Base-by-base conservation (phyloP, 306 rosid genomes). In the Trichosanthes truncata region DNA sequence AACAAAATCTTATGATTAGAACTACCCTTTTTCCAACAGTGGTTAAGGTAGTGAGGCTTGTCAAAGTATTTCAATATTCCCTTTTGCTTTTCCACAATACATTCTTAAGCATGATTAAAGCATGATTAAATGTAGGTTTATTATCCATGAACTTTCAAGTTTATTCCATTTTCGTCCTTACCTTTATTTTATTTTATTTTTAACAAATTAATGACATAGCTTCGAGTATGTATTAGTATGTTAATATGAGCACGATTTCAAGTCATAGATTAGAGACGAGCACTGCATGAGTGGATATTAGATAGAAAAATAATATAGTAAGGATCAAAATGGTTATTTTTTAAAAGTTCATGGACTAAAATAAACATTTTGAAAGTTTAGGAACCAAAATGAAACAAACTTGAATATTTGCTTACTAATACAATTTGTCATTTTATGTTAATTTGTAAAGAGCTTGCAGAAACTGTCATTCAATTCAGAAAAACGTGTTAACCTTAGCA, bases 401-500 rank as follows among this genome's bases (percentile, higher is more conserved):
- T 10, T 29, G 4, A 13, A 61, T 13, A 12, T 11, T 6, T 61
- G 20, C 66, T 3, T 26, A 61, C 38, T 26, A 26, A 61, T 21
- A 25, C 31, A 12, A 26, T 61, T 26, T 61, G 67, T 59, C 62
- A 56, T 56, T 56, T 56, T 3, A 61, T 26, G 38, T 60, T 60
- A 25, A 60, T 60, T 11, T 60, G 66, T 60, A 25, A 25, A 1
- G 66, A 26, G 17, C 31, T 61, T 26, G 40, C 40, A 61, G 40
- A 43, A 72, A 26, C 21, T 25, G 23, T 38, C 76, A 31, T 84
- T 41, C 62, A 11, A 26, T 49, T 83, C 35, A 81, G 76, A 60
- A 76, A 83, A 57, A 80, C 11, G 55, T 35, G 55, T 82, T 66
- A 79, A 94, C 98, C 97, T 87, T 92, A 41, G 92, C 90, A 74